A percentile compares a stretch with the other conserved stretches of the same genome.
These are phyloP conservation scores for Hemileccinum impolitum DNA, from an alignment of 768 basidiomycete genomes.

Conservation along the genomic window DNA sequence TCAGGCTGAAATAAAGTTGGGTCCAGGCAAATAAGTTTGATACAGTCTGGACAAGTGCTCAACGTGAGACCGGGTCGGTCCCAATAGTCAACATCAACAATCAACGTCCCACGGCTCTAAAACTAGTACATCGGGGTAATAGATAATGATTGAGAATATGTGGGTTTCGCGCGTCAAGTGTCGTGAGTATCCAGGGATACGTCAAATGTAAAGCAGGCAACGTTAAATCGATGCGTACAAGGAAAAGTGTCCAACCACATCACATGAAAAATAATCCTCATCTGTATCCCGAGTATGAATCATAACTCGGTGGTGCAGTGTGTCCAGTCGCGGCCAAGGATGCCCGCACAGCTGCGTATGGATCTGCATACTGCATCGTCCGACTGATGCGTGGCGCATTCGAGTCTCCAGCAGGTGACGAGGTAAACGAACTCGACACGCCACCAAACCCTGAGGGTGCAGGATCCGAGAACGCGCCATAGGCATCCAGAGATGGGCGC, in stretches of 20 bases:
- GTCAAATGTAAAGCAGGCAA: slow-evolving; percentile 4
- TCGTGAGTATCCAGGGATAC: slow-evolving; percentile 6
- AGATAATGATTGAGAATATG: slow-evolving; percentile 5
- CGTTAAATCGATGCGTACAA: slow-evolving; percentile 11
- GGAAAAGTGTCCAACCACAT: slow-evolving; percentile 3
- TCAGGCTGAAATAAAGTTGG: background rate
- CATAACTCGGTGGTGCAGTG: slow-evolving; percentile 49
- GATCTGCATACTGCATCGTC: slow-evolving; percentile 93
- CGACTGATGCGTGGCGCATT: slow-evolving; percentile 61
- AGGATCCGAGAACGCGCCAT: slow-evolving; percentile 89
- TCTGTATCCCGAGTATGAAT: slow-evolving; percentile 51
- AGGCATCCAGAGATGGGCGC: slow-evolving; percentile 78
- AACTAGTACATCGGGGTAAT: slow-evolving; percentile 11
- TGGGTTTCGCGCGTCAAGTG: slow-evolving; percentile 3
- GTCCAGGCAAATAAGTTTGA: background rate
- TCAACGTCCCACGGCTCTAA: slow-evolving; percentile 3
- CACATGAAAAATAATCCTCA: slow-evolving; percentile 19
- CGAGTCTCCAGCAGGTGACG: slow-evolving; percentile 30
- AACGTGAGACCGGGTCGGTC: slow-evolving; percentile 19
- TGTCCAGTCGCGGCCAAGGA: slow-evolving; percentile 38
- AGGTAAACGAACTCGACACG: slow-evolving; percentile 33
- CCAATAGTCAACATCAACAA: slow-evolving; percentile 13
- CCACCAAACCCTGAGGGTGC: slow-evolving; percentile 71
- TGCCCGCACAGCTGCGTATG: slow-evolving; percentile 78
- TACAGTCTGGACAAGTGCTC: slow-evolving; percentile 4